Evolutionary conservation across 2,329 filamentous ascomycete species (phyloP).

Genomic region (Diaporthe sp.): DNA sequence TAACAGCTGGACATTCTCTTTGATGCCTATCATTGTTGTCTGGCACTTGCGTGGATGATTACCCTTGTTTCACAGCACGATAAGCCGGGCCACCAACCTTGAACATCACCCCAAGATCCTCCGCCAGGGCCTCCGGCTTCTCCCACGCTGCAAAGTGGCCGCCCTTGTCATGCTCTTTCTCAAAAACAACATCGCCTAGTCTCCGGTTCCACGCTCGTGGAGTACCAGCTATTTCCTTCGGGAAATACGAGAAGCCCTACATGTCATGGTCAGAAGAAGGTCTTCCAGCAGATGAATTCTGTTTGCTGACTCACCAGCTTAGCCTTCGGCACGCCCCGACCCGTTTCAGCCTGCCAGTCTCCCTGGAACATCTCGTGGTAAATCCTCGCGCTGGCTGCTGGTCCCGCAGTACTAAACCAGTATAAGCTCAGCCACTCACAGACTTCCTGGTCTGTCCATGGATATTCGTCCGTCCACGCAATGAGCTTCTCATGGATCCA

Average conservation of each 20-base stretch:
- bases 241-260: constrained; percentile 54
- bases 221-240: constrained; percentile 64
- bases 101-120: constrained; percentile 69
- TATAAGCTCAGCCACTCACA: constrained; percentile 81
- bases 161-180: constrained; percentile 59
- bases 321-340: constrained; percentile 48
- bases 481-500: constrained; percentile 87
- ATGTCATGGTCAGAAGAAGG: background rate
- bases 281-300: background rate
- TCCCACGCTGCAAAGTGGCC: constrained; percentile 73
- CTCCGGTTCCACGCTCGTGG: constrained; percentile 67
- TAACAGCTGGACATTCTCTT: no score
- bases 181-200: constrained; percentile 69
- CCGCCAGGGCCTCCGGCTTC: constrained; percentile 62
- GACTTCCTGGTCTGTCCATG: constrained; percentile 81
- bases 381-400: constrained; percentile 73
- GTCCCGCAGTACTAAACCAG: constrained; percentile 75
- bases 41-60: no score
- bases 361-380: constrained; percentile 71
- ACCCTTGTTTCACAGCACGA: background rate
- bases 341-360: constrained; percentile 27
- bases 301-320: constrained; percentile 16
- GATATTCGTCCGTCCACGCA: constrained; percentile 78
- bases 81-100: constrained; percentile 40
- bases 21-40: no score